Conservation (phyloP, 495 filamentous ascomycete species). For the Thozetella sp. region DNA sequence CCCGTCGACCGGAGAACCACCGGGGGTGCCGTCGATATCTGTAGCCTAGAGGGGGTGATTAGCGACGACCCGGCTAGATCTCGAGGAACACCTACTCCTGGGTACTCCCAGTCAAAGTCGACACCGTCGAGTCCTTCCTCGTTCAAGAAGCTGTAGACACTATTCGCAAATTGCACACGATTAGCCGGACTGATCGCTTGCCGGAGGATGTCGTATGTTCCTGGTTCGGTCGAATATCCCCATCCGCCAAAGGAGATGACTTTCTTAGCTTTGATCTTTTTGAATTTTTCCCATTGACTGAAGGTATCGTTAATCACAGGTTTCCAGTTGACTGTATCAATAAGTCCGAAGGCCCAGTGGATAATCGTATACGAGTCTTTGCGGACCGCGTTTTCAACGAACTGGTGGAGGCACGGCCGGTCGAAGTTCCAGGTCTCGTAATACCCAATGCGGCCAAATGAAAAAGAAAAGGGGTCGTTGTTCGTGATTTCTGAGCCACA, state of each 20-base stretch:
- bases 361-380: slow-evolving; percentile 16
- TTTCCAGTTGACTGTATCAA: slow-evolving; percentile 4
- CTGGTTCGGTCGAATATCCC: slow-evolving; percentile 16
- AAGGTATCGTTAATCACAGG: slow-evolving; percentile 9
- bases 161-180: slow-evolving; percentile 16
- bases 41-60: slow-evolving; percentile 19
- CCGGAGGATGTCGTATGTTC: slow-evolving; percentile 24
- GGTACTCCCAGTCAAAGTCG: slow-evolving; percentile 38
- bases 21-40: slow-evolving; percentile 21
- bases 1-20: slow-evolving; percentile 10
- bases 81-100: slow-evolving; percentile 20
- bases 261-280: slow-evolving; percentile 14
- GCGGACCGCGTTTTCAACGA: too few relatives aligned
- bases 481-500: too few relatives aligned
- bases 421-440: too few relatives aligned
- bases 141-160: slow-evolving; percentile 21
- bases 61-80: neutral
- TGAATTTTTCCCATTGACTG: slow-evolving; percentile 17
- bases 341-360: slow-evolving; percentile 19
- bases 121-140: slow-evolving; percentile 25
- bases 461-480: too few relatives aligned
- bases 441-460: too few relatives aligned
- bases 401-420: too few relatives aligned
- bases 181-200: slow-evolving; percentile 17
- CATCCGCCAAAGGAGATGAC: slow-evolving; percentile 33